A percentile compares a stretch with the other conserved stretches of the same genome.
These are phyloP conservation scores for Saccharomycopsis olivae DNA, from an alignment of 805 yeast species.

Conservation along the genomic window DNA sequence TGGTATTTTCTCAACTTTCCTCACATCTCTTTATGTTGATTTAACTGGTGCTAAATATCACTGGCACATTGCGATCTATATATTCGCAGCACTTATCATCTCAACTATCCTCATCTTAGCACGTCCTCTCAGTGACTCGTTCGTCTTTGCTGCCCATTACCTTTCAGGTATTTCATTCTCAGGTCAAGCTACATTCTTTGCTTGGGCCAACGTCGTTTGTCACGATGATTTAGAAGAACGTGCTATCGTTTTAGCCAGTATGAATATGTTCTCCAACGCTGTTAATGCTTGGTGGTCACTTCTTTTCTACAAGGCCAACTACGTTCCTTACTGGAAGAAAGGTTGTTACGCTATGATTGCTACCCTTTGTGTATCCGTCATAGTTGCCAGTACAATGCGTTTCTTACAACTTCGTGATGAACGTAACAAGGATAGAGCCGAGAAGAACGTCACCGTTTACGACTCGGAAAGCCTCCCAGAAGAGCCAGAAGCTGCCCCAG, in stretches of 20 bases:
- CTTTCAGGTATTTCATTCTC: constrained; percentile 44
- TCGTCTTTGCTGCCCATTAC: constrained; percentile 45
- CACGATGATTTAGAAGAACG: constrained; percentile 51
- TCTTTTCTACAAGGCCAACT: constrained; percentile 39
- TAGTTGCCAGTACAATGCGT: constrained; percentile 33
- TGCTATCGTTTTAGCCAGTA: constrained; percentile 52
- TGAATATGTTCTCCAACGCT: constrained; percentile 55
- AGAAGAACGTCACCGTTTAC: no score
- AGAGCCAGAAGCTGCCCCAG: no score
- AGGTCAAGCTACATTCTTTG: constrained; percentile 49
- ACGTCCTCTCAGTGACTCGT: constrained; percentile 28
- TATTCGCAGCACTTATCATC: constrained; percentile 32
- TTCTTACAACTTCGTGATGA: constrained; percentile 32
- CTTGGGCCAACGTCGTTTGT: constrained; percentile 55
- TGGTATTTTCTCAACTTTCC: constrained; percentile 36
- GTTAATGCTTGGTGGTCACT: constrained; percentile 59
- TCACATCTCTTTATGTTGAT: constrained; percentile 35
- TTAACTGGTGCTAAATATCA: constrained; percentile 32
- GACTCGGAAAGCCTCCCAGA: no score
- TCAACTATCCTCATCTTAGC: constrained; percentile 38
- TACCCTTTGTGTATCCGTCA: constrained; percentile 34
- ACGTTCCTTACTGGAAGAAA: constrained; percentile 39
- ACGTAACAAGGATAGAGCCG: no score
- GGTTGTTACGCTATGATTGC: constrained; percentile 51
- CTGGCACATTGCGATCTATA: constrained; percentile 39